Evolutionary conservation across 345 rosid genomes (phyloP).

Genomic region (Camelina hispida): DNA sequence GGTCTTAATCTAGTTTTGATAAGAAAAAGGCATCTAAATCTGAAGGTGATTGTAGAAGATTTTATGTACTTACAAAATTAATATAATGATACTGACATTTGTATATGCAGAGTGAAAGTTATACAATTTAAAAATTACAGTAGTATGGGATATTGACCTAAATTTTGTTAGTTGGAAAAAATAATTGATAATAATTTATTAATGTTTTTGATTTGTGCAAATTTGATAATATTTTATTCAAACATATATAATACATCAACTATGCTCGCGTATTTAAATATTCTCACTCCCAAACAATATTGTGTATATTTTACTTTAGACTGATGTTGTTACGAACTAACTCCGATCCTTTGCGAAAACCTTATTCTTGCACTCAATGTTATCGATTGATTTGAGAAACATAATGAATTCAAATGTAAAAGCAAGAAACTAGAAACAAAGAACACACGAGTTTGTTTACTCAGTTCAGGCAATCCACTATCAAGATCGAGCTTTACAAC

Average conservation of each 20-base stretch:
- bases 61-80: not conserved
- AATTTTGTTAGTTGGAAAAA: not conserved
- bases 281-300: not conserved
- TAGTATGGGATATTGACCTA: not conserved
- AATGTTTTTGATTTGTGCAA: too few relatives aligned
- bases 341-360: too few relatives aligned
- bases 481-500: too few relatives aligned
- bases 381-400: too few relatives aligned
- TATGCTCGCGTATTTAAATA: not conserved
- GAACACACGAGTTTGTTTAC: too few relatives aligned
- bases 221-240: not conserved
- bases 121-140: not conserved
- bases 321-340: slow-evolving; percentile 1
- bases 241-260: slow-evolving; percentile 28
- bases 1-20: too few relatives aligned
- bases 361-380: too few relatives aligned
- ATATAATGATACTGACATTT: not conserved
- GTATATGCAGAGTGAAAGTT: not conserved
- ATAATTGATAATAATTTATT: too few relatives aligned
- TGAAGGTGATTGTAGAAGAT: not conserved
- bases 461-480: too few relatives aligned
- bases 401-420: too few relatives aligned
- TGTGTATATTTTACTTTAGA: slow-evolving; percentile 8
- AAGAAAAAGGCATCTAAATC: not conserved
- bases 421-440: too few relatives aligned